These are phyloP conservation scores for Rhodotorula taiwanensis DNA, from an alignment of 768 basidiomycete species.

Conservation along the genomic window DNA sequence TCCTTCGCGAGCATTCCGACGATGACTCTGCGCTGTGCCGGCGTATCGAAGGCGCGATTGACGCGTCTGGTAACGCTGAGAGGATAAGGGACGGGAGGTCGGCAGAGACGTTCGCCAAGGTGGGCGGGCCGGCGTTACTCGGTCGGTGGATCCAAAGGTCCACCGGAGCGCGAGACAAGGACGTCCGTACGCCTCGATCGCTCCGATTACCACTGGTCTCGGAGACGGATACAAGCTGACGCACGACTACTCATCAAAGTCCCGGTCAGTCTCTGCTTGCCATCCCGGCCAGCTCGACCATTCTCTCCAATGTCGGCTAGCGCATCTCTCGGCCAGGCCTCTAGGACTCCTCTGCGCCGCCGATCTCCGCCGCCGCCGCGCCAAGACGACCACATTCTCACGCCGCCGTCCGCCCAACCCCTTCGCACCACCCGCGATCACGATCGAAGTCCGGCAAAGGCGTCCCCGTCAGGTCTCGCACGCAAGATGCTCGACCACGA, in stretches of 20 bases:
- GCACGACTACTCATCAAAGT: too few relatives aligned
- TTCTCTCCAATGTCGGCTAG: not conserved
- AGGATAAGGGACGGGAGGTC: slow-evolving; percentile 1
- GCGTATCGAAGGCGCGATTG: slow-evolving; percentile 1
- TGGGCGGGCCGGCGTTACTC: slow-evolving; percentile 4
- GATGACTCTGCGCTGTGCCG: slow-evolving; percentile 3
- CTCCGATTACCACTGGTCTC: too few relatives aligned
- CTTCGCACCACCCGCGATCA: too few relatives aligned
- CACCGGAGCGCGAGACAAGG: not conserved
- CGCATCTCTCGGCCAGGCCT: not conserved
- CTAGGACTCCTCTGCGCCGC: not conserved
- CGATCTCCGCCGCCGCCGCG: not conserved
- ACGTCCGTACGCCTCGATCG: not conserved
- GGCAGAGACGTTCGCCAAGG: not conserved
- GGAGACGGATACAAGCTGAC: not conserved
- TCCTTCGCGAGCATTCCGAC: not conserved
- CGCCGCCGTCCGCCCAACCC: too few relatives aligned
- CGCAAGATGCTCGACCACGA: slow-evolving; percentile 21
- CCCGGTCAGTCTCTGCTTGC: slow-evolving; percentile 15
- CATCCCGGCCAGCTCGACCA: not conserved
- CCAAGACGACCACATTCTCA: not conserved
- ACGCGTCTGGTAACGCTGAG: slow-evolving; percentile 8
- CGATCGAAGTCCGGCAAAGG: too few relatives aligned
- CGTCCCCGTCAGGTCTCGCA: not conserved
- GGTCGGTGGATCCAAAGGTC: slow-evolving; percentile 12